These are phyloP conservation scores for Xanthoceras sorbifolium DNA, from an alignment of 345 rosid genomes.

Conservation along the genomic window DNA sequence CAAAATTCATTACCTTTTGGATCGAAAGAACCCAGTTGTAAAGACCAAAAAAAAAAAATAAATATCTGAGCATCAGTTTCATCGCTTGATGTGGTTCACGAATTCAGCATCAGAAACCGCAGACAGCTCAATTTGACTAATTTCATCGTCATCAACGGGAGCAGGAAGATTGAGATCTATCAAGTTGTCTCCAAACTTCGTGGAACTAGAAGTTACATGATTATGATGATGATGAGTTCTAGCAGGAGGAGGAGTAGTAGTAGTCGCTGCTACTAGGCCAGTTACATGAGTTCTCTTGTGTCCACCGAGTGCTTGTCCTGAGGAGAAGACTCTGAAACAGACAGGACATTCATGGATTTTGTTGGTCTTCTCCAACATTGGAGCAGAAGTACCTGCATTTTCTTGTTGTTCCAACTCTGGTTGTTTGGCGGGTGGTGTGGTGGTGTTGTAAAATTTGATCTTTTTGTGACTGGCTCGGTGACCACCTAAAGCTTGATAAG, in stretches of 20 bases:
- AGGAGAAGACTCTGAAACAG: constrained; percentile 75
- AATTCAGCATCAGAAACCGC: constrained; percentile 69
- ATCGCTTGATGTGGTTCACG: constrained; percentile 39
- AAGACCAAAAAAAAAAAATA: constrained; percentile 3
- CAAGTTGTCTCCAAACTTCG: constrained; percentile 36
- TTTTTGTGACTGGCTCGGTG: constrained; percentile 94
- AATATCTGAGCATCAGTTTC: constrained; percentile 13
- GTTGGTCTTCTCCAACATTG: constrained; percentile 23
- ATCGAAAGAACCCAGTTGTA: constrained; percentile 30
- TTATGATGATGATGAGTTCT: neutral
- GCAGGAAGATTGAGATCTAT: constrained; percentile 97
- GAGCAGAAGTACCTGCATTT: constrained; percentile 35
- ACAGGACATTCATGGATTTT: constrained; percentile 83
- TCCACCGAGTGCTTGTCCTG: constrained; percentile 98
- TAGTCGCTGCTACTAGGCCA: constrained; percentile 30
- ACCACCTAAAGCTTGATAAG: constrained; percentile 93
- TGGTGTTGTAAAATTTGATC: constrained; percentile 32
- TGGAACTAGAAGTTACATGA: constrained; percentile 12
- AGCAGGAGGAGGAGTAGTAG: constrained; percentile 26
- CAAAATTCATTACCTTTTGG: constrained; percentile 45
- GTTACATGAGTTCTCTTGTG: constrained; percentile 87
- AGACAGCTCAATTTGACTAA: constrained; percentile 64
- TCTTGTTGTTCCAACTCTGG: constrained; percentile 34
- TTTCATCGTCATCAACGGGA: constrained; percentile 68
- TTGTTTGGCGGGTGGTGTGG: constrained; percentile 23